phyloP scores from a whole-genome alignment of 768 basidiomycete species.

The Russula sp. region DNA sequence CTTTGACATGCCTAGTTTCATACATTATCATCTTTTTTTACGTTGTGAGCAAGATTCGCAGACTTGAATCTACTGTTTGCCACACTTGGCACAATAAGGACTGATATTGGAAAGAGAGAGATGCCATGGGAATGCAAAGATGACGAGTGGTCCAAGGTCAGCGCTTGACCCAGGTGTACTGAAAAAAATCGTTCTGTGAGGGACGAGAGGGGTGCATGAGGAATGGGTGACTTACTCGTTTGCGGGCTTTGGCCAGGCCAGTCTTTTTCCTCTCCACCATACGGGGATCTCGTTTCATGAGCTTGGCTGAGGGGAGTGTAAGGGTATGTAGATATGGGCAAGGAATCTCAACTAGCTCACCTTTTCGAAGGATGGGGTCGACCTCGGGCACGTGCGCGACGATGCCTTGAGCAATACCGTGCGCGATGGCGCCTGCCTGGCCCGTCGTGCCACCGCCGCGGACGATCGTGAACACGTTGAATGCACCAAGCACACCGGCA shows the following conservation, averaged over 20 bases:
- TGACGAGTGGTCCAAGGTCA: constrained; percentile 29
- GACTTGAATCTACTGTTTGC: background rate
- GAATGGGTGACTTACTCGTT: constrained; percentile 51
- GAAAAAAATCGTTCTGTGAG: constrained; percentile 20
- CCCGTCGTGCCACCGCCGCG: constrained; percentile 88
- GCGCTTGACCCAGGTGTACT: constrained; percentile 98
- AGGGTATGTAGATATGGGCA: background rate
- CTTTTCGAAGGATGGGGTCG: constrained; percentile 58
- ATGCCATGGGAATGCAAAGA: background rate
- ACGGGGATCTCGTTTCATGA: constrained; percentile 86
- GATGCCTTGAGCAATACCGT: constrained; percentile 70
- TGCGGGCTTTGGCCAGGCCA: constrained; percentile 84
- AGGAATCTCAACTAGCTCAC: constrained; percentile 35
- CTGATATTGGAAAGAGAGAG: background rate
- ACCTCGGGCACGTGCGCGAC: constrained; percentile 63
- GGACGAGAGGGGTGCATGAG: constrained; percentile 6
- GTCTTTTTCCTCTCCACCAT: constrained; percentile 99
- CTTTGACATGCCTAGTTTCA: background rate
- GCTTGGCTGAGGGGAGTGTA: constrained; percentile 52
- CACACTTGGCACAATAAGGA: background rate
- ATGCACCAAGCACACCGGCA: constrained; percentile 77
- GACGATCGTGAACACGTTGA: constrained; percentile 55
- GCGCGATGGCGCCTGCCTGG: constrained; percentile 81
- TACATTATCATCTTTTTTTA: constrained; percentile 15
- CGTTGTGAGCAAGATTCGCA: constrained; percentile 8